Conservation (phyloP, 1,139 yeast species). For the Yamadazyma sp. region DNA sequence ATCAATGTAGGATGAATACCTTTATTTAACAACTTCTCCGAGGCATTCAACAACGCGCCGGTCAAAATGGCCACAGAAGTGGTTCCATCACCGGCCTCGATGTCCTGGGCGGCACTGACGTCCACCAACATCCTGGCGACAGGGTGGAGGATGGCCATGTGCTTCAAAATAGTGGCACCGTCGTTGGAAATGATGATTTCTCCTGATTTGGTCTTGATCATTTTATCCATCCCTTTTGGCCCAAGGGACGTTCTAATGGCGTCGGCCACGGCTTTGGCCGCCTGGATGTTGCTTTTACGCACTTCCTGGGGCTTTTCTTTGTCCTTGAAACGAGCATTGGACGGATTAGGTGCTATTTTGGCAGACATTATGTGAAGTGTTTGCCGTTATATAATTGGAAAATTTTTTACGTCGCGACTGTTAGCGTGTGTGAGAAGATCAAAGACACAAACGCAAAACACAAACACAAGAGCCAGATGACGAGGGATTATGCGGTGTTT, state of each 20-base stretch:
- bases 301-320: conserved; percentile 98
- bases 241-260: conserved; percentile 97
- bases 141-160: conserved; percentile 97
- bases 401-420: too few relatives aligned
- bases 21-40: conserved; percentile 81
- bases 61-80: conserved; percentile 95
- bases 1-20: conserved; percentile 96
- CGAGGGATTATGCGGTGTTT: conserved; percentile 23
- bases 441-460: neutral
- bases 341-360: conserved; percentile 43
- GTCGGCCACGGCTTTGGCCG: conserved; percentile 97
- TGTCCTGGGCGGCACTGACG: conserved; percentile 95
- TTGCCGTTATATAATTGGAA: conserved; percentile 1
- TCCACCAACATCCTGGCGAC: conserved; percentile 99
- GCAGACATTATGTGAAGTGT: conserved; percentile 7
- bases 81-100: conserved; percentile 99
- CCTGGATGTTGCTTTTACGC: conserved; percentile 86
- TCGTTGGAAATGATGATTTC: conserved; percentile 95
- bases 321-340: conserved; percentile 88
- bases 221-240: conserved; percentile 99
- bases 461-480: conserved; percentile 10
- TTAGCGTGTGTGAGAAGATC: too few relatives aligned
- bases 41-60: conserved; percentile 92
- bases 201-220: conserved; percentile 92
- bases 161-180: conserved; percentile 94